Percentiles rank a stretch among this genome's conserved stretches.
phyloP scores from a whole-genome alignment of 2,329 filamentous ascomycete species.

The Taxawa tesnikishii region DNA sequence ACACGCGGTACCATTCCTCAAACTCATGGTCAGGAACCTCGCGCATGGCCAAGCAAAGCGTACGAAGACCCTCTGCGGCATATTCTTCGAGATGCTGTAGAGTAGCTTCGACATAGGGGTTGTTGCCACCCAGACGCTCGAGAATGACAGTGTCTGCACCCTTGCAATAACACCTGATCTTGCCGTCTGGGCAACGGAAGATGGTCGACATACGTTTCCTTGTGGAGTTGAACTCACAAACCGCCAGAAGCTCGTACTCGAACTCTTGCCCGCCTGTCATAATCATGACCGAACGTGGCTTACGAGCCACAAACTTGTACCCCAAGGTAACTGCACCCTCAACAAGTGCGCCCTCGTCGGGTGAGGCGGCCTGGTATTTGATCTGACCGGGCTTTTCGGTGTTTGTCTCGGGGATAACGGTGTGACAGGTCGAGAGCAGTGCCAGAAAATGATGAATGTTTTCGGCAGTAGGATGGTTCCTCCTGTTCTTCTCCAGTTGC shows the following conservation, averaged over 20 bases:
- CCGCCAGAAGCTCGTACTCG: slow-evolving; percentile 83
- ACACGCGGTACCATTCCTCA: slow-evolving; percentile 74
- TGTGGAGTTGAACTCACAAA: slow-evolving; percentile 99
- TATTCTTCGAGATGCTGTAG: slow-evolving; percentile 96
- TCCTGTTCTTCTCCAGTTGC: slow-evolving; percentile 56
- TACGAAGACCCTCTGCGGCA: slow-evolving; percentile 87
- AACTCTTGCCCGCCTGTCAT: slow-evolving; percentile 57
- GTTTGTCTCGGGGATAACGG: slow-evolving; percentile 83
- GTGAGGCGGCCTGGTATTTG: slow-evolving; percentile 96
- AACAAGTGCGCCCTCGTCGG: slow-evolving; percentile 92
- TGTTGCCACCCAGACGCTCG: slow-evolving; percentile 73
- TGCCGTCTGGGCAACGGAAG: slow-evolving; percentile 91
- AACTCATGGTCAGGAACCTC: slow-evolving; percentile 86
- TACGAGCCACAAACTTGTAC: slow-evolving; percentile 82
- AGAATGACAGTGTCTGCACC: slow-evolving; percentile 96
- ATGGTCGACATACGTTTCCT: slow-evolving; percentile 97
- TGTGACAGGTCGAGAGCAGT: slow-evolving; percentile 83
- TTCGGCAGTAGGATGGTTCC: slow-evolving; percentile 42
- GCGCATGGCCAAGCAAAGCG: slow-evolving; percentile 86
- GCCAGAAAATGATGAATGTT: slow-evolving; percentile 75
- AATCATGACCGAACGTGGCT: slow-evolving; percentile 79
- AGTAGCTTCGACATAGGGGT: slow-evolving; percentile 73
- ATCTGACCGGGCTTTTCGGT: slow-evolving; percentile 69
- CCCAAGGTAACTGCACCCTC: slow-evolving; percentile 77
- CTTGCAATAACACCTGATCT: slow-evolving; percentile 88